phyloP scores from a whole-genome alignment of 176 grass and related monocot genomes.

The Rhynchospora pubera region DNA sequence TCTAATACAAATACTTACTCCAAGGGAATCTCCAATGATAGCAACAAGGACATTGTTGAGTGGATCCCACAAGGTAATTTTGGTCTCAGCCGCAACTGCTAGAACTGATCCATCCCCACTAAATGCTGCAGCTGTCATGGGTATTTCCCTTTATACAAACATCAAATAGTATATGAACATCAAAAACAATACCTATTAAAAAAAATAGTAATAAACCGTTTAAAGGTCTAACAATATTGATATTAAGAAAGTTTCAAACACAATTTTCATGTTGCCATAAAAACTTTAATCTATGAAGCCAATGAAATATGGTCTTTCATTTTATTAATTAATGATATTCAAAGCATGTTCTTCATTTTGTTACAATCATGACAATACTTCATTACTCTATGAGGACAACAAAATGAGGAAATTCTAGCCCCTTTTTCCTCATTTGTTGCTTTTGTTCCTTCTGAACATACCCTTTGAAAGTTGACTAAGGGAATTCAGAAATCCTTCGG shows the following conservation, averaged over 20 bases:
- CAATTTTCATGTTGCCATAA: too few species aligned
- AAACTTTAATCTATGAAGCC: too few species aligned
- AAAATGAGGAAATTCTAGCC: neutral
- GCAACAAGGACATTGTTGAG: constrained; percentile 73
- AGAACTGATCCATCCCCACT: constrained; percentile 93
- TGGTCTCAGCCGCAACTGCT: constrained; percentile 72
- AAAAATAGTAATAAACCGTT: too few species aligned
- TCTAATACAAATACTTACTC: constrained; percentile 36
- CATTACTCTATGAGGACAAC: neutral
- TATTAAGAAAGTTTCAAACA: too few species aligned
- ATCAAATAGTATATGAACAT: neutral
- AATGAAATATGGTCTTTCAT: too few species aligned
- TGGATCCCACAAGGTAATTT: constrained; percentile 90
- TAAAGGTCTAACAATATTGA: neutral
- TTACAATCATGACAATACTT: neutral
- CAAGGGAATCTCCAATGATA: constrained; percentile 74
- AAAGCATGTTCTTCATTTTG: neutral
- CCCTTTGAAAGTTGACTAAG: neutral
- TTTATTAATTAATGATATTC: neutral
- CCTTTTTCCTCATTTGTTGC: neutral
- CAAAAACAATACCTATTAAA: neutral
- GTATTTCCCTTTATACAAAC: constrained; percentile 57
- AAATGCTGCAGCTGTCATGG: constrained; percentile 78
- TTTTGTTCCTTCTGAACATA: neutral
- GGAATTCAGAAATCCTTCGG: neutral